phyloP scores from a whole-genome alignment of 2,329 filamentous ascomycete genomes.

The Penicillium psychrosexuale region DNA sequence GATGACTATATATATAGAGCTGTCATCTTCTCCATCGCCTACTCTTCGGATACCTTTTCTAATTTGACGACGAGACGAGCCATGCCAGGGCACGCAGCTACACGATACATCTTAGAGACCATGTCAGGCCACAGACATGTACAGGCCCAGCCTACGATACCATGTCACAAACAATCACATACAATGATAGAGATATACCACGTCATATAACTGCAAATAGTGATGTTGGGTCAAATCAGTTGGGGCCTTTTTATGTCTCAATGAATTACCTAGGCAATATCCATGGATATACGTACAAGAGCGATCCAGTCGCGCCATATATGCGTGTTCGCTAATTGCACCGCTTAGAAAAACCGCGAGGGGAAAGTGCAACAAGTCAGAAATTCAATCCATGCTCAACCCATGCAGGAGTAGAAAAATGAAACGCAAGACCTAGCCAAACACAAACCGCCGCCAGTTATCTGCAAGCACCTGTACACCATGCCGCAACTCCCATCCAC shows the following conservation, averaged over 20 bases:
- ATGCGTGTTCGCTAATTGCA: constrained; percentile 2
- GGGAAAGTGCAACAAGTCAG: not conserved
- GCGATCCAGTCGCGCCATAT: not conserved
- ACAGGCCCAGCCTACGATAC: constrained; percentile 16
- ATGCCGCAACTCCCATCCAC: constrained; percentile 71
- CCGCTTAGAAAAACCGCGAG: not conserved
- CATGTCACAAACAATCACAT: constrained; percentile 20
- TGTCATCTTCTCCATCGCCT: not conserved
- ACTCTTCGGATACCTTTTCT: not conserved
- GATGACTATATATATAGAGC: not conserved
- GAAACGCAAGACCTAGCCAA: constrained; percentile 48
- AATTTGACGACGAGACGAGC: constrained; percentile 22
- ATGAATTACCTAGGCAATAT: not conserved
- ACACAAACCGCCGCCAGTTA: constrained; percentile 78
- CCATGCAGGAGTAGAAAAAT: not conserved
- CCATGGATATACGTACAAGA: not conserved
- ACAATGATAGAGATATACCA: constrained; percentile 22
- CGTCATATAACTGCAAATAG: constrained; percentile 16
- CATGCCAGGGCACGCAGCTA: constrained; percentile 18
- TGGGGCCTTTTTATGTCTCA: not conserved
- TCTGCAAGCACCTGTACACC: constrained; percentile 64
- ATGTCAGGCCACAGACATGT: constrained; percentile 6
- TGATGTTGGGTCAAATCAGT: not conserved
- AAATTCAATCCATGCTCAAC: not conserved
- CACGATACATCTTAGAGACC: not conserved